Conservation (phyloP, 768 basidiomycete species). For the Rhodocollybia butyracea region DNA sequence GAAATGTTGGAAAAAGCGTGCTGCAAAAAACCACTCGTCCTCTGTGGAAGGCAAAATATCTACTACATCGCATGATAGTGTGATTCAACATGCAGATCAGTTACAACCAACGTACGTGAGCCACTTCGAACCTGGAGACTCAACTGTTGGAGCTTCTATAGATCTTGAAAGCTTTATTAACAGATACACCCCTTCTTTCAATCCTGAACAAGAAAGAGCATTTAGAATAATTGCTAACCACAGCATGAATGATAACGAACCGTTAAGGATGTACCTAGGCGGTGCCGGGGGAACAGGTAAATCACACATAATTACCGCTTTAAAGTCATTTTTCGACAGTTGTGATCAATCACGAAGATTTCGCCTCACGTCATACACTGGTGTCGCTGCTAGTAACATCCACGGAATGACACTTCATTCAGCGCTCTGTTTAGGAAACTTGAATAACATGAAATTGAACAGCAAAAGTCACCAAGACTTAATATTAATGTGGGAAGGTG, state of each 20-base stretch:
- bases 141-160: neutral
- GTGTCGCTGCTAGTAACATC: slow-evolving; percentile 8
- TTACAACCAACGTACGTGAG: too few relatives aligned
- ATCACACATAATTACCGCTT: slow-evolving; percentile 1
- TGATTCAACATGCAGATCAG: too few relatives aligned
- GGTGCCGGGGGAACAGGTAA: slow-evolving; percentile 1
- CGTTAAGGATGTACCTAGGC: neutral
- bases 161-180: neutral
- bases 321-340: slow-evolving; percentile 1
- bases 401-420: slow-evolving; percentile 10
- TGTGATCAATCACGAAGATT: slow-evolving; percentile 2
- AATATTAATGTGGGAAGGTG: neutral
- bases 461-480: neutral
- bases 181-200: neutral
- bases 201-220: neutral
- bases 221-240: neutral
- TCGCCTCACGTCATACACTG: slow-evolving; percentile 7
- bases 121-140: neutral
- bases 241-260: neutral
- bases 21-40: too few relatives aligned
- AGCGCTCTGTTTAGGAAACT: neutral
- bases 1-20: too few relatives aligned
- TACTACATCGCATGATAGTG: too few relatives aligned
- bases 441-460: neutral
- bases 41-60: too few relatives aligned